Evolutionary conservation across 2,329 filamentous ascomycete species (phyloP).

Genomic region (Chaetomium olivaceum): DNA sequence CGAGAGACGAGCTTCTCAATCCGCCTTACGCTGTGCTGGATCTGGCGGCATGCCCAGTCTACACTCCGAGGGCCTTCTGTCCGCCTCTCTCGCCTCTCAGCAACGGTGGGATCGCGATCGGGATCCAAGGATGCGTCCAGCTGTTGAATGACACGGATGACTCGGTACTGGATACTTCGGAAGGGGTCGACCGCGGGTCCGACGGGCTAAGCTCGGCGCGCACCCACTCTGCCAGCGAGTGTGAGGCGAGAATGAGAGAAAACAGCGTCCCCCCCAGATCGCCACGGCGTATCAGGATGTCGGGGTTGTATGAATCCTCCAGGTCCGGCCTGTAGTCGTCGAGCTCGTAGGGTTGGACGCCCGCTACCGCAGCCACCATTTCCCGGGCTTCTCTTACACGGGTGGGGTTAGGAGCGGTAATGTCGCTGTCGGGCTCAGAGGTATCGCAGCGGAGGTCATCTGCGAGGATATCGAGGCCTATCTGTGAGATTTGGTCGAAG

Average conservation of each 20-base stretch:
- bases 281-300: slow-evolving; percentile 33
- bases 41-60: slow-evolving; percentile 52
- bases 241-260: slow-evolving; percentile 55
- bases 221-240: slow-evolving; percentile 57
- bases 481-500: slow-evolving; percentile 51
- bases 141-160: slow-evolving; percentile 48
- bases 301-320: slow-evolving; percentile 36
- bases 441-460: slow-evolving; percentile 53
- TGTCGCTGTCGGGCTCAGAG: slow-evolving; percentile 34
- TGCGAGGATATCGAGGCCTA: slow-evolving; percentile 54
- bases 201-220: slow-evolving; percentile 47
- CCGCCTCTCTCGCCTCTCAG: slow-evolving; percentile 18
- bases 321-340: slow-evolving; percentile 49
- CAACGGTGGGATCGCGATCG: slow-evolving; percentile 14
- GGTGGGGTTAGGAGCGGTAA: slow-evolving; percentile 17
- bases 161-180: slow-evolving; percentile 50
- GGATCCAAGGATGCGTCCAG: slow-evolving; percentile 41
- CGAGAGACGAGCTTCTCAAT: slow-evolving; percentile 45
- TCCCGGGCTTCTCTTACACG: slow-evolving; percentile 53
- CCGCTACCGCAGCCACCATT: slow-evolving; percentile 51
- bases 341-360: slow-evolving; percentile 43
- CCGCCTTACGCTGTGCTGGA: slow-evolving; percentile 45
- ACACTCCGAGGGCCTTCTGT: slow-evolving; percentile 44
- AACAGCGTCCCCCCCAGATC: slow-evolving; percentile 55
- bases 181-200: slow-evolving; percentile 50